Evolutionary conservation across 768 basidiomycete species (phyloP).

Genomic region (Trametopsis cervina): DNA sequence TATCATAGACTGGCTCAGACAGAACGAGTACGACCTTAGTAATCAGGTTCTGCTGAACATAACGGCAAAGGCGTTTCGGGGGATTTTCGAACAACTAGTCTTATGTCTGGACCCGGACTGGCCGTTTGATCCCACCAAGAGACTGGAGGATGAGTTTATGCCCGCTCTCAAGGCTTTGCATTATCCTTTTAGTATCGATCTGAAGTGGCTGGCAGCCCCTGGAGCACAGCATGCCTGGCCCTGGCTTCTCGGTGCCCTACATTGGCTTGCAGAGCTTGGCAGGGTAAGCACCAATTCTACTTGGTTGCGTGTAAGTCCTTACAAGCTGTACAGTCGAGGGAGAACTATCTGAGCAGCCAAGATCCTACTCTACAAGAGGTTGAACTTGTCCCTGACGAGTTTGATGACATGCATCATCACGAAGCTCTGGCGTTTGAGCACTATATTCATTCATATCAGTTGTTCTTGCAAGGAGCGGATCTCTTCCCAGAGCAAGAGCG

Average conservation of each 20-base stretch:
- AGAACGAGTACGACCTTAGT: constrained; percentile 58
- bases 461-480: constrained; percentile 63
- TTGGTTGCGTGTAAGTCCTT: not conserved
- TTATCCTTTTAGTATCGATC: constrained; percentile 83
- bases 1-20: constrained; percentile 64
- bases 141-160: constrained; percentile 80
- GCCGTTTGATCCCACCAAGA: constrained; percentile 45
- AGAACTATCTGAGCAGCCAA: constrained; percentile 49
- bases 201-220: constrained; percentile 82
- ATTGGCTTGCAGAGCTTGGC: constrained; percentile 87
- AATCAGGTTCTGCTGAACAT: constrained; percentile 68
- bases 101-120: constrained; percentile 63
- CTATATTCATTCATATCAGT: constrained; percentile 56
- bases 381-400: constrained; percentile 60
- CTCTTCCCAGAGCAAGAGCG: constrained; percentile 65
- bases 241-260: constrained; percentile 74
- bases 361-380: constrained; percentile 65
- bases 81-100: constrained; percentile 78
- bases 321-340: constrained; percentile 22
- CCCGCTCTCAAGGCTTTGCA: constrained; percentile 63
- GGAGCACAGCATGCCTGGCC: constrained; percentile 95
- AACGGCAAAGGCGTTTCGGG: constrained; percentile 79
- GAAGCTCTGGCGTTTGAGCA: constrained; percentile 74
- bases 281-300: constrained; percentile 44
- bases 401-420: constrained; percentile 68